These are phyloP conservation scores for Cyberlindnera japonica DNA, from an alignment of 805 yeast genomes.

Conservation along the genomic window DNA sequence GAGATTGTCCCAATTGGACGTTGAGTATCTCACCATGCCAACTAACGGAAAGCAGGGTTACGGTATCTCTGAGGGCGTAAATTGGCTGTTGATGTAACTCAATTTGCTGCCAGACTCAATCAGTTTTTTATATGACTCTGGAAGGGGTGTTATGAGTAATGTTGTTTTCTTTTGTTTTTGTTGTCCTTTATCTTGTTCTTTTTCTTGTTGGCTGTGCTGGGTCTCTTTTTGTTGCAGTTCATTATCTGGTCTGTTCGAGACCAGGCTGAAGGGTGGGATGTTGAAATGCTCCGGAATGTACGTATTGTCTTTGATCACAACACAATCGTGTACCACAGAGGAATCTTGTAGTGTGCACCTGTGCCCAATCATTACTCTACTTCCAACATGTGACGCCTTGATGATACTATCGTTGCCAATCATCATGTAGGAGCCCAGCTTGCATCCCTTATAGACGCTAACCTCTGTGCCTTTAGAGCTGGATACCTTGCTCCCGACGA, in stretches of 20 bases:
- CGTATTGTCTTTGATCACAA: constrained; percentile 41
- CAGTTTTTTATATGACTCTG: constrained; percentile 28
- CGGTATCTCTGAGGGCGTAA: constrained; percentile 28
- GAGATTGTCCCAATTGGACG: constrained; percentile 5
- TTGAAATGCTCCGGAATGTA: constrained; percentile 39
- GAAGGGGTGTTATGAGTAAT: constrained; percentile 19
- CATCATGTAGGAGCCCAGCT: constrained; percentile 45
- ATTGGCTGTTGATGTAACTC: constrained; percentile 27
- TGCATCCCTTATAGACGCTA: constrained; percentile 28
- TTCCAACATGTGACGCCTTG: constrained; percentile 41
- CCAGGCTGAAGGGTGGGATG: constrained; percentile 52
- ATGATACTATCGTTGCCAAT: constrained; percentile 37
- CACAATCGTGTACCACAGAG: constrained; percentile 48
- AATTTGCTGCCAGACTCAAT: constrained; percentile 25
- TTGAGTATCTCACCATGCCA: constrained; percentile 21
- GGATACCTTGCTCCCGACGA: constrained; percentile 10
- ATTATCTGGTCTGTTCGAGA: constrained; percentile 15
- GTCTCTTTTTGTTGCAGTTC: not conserved
- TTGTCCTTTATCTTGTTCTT: not conserved
- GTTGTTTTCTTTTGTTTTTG: not conserved
- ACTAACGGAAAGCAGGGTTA: constrained; percentile 15
- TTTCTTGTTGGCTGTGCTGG: not conserved
- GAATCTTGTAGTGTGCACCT: constrained; percentile 36
- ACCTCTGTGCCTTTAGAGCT: constrained; percentile 4
- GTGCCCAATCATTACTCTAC: constrained; percentile 44